These are phyloP conservation scores for Arabidopsis thaliana DNA, from an alignment of 345 rosid species.

Conservation along the genomic window DNA sequence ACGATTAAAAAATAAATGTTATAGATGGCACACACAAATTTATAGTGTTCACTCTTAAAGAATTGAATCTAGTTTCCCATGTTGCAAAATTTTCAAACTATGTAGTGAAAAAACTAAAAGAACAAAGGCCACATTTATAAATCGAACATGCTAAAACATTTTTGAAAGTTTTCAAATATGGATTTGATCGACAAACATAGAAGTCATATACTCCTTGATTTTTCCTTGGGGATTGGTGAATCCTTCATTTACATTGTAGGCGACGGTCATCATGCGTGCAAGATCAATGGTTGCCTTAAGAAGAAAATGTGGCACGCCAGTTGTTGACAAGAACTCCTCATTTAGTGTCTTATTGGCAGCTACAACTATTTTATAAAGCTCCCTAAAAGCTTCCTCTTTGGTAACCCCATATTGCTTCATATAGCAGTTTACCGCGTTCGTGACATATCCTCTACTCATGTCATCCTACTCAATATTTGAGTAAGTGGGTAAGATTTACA, in stretches of 20 bases:
- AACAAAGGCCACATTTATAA: background rate
- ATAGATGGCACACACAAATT: background rate
- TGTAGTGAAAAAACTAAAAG: background rate
- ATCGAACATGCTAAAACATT: background rate
- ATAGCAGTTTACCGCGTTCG: slow-evolving; percentile 7
- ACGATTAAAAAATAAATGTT: background rate
- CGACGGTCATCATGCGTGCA: background rate
- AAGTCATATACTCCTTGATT: slow-evolving; percentile 22
- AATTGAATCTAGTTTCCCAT: background rate
- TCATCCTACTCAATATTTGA: slow-evolving; percentile 41
- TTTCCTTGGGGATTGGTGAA: slow-evolving; percentile 18
- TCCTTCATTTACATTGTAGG: slow-evolving; percentile 14
- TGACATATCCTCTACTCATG: slow-evolving; percentile 32
- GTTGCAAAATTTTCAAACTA: background rate
- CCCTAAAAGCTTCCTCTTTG: slow-evolving; percentile 4
- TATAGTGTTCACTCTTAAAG: background rate
- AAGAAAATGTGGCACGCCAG: background rate
- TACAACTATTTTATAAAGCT: slow-evolving; percentile 11
- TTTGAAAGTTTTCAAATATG: background rate
- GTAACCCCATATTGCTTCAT: slow-evolving; percentile 39
- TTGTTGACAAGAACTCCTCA: slow-evolving; percentile 29
- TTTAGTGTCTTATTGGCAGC: slow-evolving; percentile 5
- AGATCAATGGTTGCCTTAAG: background rate
- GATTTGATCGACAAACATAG: slow-evolving; percentile 2
- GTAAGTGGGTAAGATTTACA: background rate